Evolutionary conservation across 768 basidiomycete species (phyloP).

Genomic region (Macrolepiota albuminosa): DNA sequence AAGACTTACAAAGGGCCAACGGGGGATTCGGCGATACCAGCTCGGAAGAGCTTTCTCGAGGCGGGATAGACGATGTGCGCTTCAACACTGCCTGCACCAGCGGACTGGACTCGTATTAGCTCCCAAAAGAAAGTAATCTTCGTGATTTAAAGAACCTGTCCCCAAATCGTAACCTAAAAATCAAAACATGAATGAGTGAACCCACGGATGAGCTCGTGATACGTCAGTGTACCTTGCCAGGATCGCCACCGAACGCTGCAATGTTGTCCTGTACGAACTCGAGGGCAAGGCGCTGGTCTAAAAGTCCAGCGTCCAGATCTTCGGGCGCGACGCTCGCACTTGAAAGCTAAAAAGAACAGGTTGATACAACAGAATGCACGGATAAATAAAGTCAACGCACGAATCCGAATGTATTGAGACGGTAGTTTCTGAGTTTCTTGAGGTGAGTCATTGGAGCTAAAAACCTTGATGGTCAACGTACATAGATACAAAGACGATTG

Average conservation of each 20-base stretch:
- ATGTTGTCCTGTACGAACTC: slow-evolving; percentile 64
- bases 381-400: slow-evolving; percentile 22
- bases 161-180: slow-evolving; percentile 50
- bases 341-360: slow-evolving; percentile 31
- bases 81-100: slow-evolving; percentile 47
- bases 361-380: neutral
- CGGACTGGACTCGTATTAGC: slow-evolving; percentile 29
- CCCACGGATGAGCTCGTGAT: neutral
- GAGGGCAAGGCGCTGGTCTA: slow-evolving; percentile 56
- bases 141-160: slow-evolving; percentile 13
- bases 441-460: neutral
- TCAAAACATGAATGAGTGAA: neutral
- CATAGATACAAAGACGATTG: slow-evolving; percentile 52
- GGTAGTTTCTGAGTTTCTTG: slow-evolving; percentile 40
- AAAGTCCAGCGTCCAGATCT: slow-evolving; percentile 55
- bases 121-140: neutral
- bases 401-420: slow-evolving; percentile 55
- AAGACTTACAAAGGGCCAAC: slow-evolving; percentile 48
- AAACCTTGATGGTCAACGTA: slow-evolving; percentile 17
- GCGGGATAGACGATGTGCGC: slow-evolving; percentile 42
- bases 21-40: slow-evolving; percentile 48
- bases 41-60: slow-evolving; percentile 38
- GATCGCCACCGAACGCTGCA: slow-evolving; percentile 62
- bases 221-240: slow-evolving; percentile 35
- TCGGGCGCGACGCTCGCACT: slow-evolving; percentile 39